phyloP scores from a whole-genome alignment of 1,139 yeast genomes.

The Suhomyces bolitotheri region DNA sequence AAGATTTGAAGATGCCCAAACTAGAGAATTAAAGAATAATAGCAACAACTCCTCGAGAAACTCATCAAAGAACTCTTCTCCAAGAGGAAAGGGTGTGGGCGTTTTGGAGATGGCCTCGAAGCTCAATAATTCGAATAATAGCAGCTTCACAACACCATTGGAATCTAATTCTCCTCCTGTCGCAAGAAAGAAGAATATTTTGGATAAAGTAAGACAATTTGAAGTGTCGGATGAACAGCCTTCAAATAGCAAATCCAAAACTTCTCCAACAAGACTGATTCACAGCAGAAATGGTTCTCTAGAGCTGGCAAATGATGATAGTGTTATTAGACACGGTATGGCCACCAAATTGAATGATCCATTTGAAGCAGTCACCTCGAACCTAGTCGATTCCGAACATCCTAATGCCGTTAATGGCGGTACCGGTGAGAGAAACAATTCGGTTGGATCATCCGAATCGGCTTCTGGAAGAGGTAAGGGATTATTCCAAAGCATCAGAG shows the following conservation, averaged over 20 bases:
- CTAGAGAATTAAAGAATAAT: too few species aligned
- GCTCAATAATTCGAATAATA: constrained; percentile 15
- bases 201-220: constrained; percentile 43
- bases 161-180: constrained; percentile 15
- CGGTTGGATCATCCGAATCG: constrained; percentile 8
- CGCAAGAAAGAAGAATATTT: constrained; percentile 26
- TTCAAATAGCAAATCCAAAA: constrained; percentile 2
- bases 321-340: constrained; percentile 8
- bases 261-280: constrained; percentile 10
- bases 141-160: not conserved
- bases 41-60: constrained; percentile 2
- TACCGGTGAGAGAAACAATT: constrained; percentile 8
- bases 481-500: constrained; percentile 38
- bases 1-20: constrained; percentile 17
- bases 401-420: constrained; percentile 14
- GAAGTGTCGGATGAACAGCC: constrained; percentile 28
- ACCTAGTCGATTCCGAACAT: constrained; percentile 4
- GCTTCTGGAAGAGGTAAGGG: constrained; percentile 28
- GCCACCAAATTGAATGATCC: constrained; percentile 20
- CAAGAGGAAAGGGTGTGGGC: constrained; percentile 14
- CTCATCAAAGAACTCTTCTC: constrained; percentile 14
- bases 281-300: constrained; percentile 11
- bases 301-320: constrained; percentile 10
- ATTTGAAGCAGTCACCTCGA: constrained; percentile 14
- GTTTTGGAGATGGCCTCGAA: constrained; percentile 17